Conservation (phyloP, 805 yeast genomes). For the Candida lessepsii region DNA sequence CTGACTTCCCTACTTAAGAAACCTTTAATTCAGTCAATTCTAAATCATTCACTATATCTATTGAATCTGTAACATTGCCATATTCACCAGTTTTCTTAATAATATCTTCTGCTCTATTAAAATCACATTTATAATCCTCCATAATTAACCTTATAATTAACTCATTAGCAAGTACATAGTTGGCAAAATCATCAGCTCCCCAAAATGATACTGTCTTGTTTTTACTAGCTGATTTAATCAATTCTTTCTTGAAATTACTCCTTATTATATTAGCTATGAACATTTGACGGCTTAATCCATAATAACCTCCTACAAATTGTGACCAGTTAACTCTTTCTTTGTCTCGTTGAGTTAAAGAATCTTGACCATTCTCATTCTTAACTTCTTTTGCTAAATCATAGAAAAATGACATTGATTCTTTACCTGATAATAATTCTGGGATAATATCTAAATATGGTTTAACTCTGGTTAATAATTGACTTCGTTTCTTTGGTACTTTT, state of each 20-base stretch:
- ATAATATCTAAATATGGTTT: constrained; percentile 31
- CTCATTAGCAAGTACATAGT: constrained; percentile 65
- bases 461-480: constrained; percentile 26
- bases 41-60: constrained; percentile 28
- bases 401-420: constrained; percentile 42
- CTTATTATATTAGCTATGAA: constrained; percentile 45
- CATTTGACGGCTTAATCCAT: constrained; percentile 58
- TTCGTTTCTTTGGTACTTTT: background rate
- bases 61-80: constrained; percentile 40
- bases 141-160: constrained; percentile 50
- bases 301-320: constrained; percentile 55
- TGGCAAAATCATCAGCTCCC: constrained; percentile 55
- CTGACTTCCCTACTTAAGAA: no score
- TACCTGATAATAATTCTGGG: constrained; percentile 44
- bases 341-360: constrained; percentile 49
- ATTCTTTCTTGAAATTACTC: constrained; percentile 25
- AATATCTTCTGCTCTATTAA: constrained; percentile 46
- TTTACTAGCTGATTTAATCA: constrained; percentile 24
- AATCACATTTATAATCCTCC: constrained; percentile 40
- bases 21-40: background rate
- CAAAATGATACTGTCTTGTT: constrained; percentile 57
- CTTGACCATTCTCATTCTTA: constrained; percentile 28
- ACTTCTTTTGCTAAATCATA: constrained; percentile 46
- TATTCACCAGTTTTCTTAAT: constrained; percentile 49
- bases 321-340: constrained; percentile 46